Percentiles rank a stretch among this genome's conserved stretches.
Evolutionary conservation across 495 filamentous ascomycete species (phyloP).

Genomic region (Cairneyella variabilis): DNA sequence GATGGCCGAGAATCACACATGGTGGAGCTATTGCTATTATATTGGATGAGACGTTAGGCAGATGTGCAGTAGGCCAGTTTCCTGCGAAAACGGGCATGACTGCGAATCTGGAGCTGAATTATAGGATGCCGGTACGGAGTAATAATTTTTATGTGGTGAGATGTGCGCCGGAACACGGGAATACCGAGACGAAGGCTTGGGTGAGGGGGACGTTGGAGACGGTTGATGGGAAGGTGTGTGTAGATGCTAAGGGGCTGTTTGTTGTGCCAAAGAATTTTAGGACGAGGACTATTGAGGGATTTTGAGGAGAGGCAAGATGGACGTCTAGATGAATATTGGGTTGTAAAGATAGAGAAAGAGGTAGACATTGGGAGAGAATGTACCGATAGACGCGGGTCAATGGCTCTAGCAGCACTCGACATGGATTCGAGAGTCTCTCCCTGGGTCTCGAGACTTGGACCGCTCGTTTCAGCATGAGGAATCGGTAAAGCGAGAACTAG

Average conservation of each 20-base stretch:
- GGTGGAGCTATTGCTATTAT: constrained; percentile 70
- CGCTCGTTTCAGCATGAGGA: too few relatives aligned
- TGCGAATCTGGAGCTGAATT: constrained; percentile 61
- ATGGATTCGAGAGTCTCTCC: too few relatives aligned
- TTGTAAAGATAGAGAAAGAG: too few relatives aligned
- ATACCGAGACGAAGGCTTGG: constrained; percentile 60
- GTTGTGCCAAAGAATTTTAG: constrained; percentile 38
- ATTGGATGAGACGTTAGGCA: constrained; percentile 61
- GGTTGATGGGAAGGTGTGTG: constrained; percentile 47
- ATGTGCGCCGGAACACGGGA: constrained; percentile 39
- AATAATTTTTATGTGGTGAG: constrained; percentile 63
- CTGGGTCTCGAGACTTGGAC: too few relatives aligned
- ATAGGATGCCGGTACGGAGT: constrained; percentile 53
- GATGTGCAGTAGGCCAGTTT: constrained; percentile 44
- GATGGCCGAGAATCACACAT: constrained; percentile 77
- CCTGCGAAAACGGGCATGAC: constrained; percentile 47
- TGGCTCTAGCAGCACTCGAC: too few relatives aligned
- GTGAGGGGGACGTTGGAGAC: constrained; percentile 53
- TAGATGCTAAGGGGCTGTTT: constrained; percentile 58
- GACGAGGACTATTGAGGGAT: background rate
- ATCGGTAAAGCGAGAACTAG: too few relatives aligned
- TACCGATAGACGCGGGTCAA: too few relatives aligned
- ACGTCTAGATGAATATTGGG: too few relatives aligned
- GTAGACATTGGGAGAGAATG: too few relatives aligned
- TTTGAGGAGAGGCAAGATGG: too few relatives aligned